Conservation (phyloP, 805 yeast genomes). For the Cyberlindnera suaveolens region DNA sequence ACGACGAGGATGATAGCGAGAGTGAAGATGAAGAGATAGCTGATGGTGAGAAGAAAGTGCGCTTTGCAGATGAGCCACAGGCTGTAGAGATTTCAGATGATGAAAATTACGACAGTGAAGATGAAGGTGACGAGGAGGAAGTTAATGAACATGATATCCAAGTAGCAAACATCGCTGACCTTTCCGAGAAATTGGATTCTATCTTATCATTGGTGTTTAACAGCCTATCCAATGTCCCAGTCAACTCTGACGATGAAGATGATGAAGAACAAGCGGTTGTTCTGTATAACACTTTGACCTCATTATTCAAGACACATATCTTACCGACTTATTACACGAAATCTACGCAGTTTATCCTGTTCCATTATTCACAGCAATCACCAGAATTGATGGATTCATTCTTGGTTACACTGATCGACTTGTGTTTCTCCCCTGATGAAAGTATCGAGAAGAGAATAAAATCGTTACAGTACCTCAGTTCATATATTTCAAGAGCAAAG, state of each 20-base stretch:
- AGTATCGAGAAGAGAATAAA: constrained; percentile 72
- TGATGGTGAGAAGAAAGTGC: too few species aligned
- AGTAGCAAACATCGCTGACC: constrained; percentile 38
- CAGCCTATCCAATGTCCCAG: constrained; percentile 31
- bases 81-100: constrained; percentile 22
- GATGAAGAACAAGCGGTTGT: constrained; percentile 53
- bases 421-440: constrained; percentile 67
- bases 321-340: constrained; percentile 90
- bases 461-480: constrained; percentile 86
- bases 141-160: constrained; percentile 21
- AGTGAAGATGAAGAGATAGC: constrained; percentile 20
- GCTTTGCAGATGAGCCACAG: too few species aligned
- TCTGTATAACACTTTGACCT: constrained; percentile 65
- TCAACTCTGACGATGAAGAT: constrained; percentile 38
- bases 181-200: constrained; percentile 67
- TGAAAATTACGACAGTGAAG: constrained; percentile 33
- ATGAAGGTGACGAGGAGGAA: constrained; percentile 44
- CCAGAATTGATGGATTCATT: constrained; percentile 81
- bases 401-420: constrained; percentile 73
- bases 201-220: constrained; percentile 53
- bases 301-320: constrained; percentile 74
- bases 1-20: constrained; percentile 25
- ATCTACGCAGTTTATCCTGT: constrained; percentile 78
- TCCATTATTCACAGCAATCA: constrained; percentile 75
- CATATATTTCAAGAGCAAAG: constrained; percentile 84